These are phyloP conservation scores for Ophiostoma piceae DNA, from an alignment of 2,329 filamentous ascomycete species.

Conservation along the genomic window DNA sequence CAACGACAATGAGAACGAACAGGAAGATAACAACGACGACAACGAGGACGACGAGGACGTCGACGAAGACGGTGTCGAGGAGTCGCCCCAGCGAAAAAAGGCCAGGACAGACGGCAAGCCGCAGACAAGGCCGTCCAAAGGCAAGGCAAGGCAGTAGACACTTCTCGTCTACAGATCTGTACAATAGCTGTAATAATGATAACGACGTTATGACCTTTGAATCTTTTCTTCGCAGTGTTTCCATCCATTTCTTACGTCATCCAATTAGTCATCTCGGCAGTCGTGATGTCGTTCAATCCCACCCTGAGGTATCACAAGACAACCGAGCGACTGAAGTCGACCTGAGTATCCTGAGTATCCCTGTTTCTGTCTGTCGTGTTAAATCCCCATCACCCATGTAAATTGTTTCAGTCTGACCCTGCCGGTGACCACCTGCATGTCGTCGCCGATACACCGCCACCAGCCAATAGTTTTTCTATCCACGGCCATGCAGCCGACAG, in stretches of 20 bases:
- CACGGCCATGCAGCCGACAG: neutral
- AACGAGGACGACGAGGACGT: neutral
- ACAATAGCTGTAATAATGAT: neutral
- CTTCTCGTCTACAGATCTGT: too few species aligned
- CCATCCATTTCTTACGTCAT: neutral
- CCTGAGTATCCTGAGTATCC: neutral
- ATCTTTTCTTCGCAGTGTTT: neutral
- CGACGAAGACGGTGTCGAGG: neutral
- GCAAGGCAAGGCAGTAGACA: neutral
- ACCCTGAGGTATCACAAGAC: neutral
- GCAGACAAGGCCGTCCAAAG: neutral
- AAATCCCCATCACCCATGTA: neutral
- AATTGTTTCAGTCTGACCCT: neutral
- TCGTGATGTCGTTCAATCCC: neutral
- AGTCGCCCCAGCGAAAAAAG: slow-evolving; percentile 12
- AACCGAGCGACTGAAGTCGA: neutral
- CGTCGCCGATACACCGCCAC: slow-evolving; percentile 13
- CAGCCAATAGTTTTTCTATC: neutral
- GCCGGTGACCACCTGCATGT: neutral
- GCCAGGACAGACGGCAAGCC: neutral
- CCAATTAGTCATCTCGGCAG: neutral
- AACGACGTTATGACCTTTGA: neutral
- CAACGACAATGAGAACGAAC: neutral
- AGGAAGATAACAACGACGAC: neutral
- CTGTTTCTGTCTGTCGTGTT: neutral